phyloP scores from a whole-genome alignment of 257 asterid genomes.

The Prunella vulgaris region DNA sequence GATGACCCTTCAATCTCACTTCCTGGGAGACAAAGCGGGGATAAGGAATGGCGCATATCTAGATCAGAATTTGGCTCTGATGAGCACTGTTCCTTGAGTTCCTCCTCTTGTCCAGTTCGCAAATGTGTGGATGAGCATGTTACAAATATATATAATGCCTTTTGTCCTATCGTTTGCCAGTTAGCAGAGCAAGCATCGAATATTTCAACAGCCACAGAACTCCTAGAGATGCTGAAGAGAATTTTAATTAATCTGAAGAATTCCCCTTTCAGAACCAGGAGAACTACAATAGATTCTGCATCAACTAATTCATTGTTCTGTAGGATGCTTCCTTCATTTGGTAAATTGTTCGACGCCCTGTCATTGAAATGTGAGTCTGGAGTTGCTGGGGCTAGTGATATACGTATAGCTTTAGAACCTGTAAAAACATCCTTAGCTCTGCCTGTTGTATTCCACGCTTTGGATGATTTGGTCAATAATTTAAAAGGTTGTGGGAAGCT shows the following conservation, averaged over 20 bases:
- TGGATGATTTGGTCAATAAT: constrained; percentile 68
- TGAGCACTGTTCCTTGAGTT: constrained; percentile 49
- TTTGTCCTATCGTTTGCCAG: constrained; percentile 50
- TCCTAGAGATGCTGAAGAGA: constrained; percentile 43
- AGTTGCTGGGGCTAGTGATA: constrained; percentile 39
- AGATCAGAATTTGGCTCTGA: constrained; percentile 81
- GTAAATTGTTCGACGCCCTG: constrained; percentile 66
- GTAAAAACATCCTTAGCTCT: constrained; percentile 73
- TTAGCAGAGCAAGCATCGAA: constrained; percentile 47
- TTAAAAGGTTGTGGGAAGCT: constrained; percentile 37
- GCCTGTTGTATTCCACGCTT: constrained; percentile 84
- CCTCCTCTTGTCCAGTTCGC: constrained; percentile 81
- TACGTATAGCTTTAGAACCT: constrained; percentile 69
- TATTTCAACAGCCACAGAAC: constrained; percentile 45
- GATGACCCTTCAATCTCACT: constrained; percentile 62
- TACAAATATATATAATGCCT: constrained; percentile 62
- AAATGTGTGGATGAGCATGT: constrained; percentile 82
- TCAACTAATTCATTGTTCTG: constrained; percentile 34
- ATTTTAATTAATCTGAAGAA: constrained; percentile 57
- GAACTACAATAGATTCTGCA: constrained; percentile 40
- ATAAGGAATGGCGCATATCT: constrained; percentile 75
- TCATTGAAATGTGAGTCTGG: constrained; percentile 54
- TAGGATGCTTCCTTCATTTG: constrained; percentile 33
- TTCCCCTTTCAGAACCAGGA: constrained; percentile 76
- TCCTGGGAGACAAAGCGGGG: constrained; percentile 95